A percentile compares a stretch with the other conserved stretches of the same genome.
phyloP scores from a whole-genome alignment of 2,329 filamentous ascomycete species.

The Hypoxylon sp. region DNA sequence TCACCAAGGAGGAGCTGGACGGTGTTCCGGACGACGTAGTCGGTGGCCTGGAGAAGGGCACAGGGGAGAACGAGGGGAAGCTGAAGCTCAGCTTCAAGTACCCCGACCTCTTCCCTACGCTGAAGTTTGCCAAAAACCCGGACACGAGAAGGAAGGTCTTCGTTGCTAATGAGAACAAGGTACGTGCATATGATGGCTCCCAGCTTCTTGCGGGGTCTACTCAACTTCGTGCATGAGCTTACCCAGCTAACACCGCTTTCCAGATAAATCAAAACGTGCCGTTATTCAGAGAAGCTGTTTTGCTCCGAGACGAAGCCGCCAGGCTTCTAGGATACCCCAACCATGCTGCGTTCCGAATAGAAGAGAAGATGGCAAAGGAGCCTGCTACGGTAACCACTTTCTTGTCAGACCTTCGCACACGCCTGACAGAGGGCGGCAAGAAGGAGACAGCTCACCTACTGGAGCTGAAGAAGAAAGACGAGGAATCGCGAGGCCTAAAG shows the following conservation, averaged over 20 bases:
- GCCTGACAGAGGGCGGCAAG: constrained; percentile 72
- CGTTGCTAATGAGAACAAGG: constrained; percentile 81
- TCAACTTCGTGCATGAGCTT: neutral
- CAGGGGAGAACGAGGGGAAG: constrained; percentile 75
- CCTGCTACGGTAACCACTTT: constrained; percentile 76
- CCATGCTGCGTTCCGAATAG: constrained; percentile 78
- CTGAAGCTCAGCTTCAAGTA: constrained; percentile 84
- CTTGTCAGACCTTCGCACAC: constrained; percentile 71
- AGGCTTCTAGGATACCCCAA: constrained; percentile 78
- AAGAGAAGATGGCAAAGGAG: constrained; percentile 87
- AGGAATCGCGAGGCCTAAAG: constrained; percentile 63
- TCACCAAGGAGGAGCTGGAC: constrained; percentile 74
- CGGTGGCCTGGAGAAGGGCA: constrained; percentile 73
- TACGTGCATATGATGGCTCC: constrained; percentile 38
- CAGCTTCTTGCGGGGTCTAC: too few relatives aligned
- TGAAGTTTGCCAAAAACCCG: constrained; percentile 78
- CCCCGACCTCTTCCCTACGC: constrained; percentile 77
- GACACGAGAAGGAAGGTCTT: constrained; percentile 74
- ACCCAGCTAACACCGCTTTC: constrained; percentile 27
- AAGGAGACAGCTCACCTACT: constrained; percentile 76
- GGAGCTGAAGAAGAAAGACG: constrained; percentile 75
- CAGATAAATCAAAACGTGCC: constrained; percentile 73
- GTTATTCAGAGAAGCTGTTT: constrained; percentile 77
- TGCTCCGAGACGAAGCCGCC: constrained; percentile 80
- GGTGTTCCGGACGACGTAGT: constrained; percentile 78